Evolutionary conservation across 257 asterid species (phyloP), one percentile per base, ranked within the genome.

Genomic region (Scutellaria baicalensis): DNA sequence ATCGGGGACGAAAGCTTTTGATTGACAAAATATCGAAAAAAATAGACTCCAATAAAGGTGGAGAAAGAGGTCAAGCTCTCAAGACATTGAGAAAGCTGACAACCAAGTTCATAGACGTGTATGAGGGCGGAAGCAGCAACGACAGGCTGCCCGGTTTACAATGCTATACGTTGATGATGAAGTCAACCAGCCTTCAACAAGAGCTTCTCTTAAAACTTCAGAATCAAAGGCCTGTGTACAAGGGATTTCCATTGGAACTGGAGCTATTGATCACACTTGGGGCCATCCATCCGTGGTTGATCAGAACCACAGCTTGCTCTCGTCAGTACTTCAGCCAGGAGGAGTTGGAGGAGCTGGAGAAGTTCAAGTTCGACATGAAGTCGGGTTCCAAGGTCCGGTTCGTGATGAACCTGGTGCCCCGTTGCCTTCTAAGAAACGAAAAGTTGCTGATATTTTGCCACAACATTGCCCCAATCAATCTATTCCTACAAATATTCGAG

Each of bases 221-320:
- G 68, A 70, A 89, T 57, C 92, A 85, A 70, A 79, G 97, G 81
- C 95, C 88, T 0, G 89, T 81, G 1, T 88, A 87, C 87, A 89
- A 86, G 74, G 97, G 97, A 13, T 94, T 94, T 57, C 99, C 97
- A 0, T 74, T 94, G 56, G 99, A 94, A 52, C 54, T 89, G 50
- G 99, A 94, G 86, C 84, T 91, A 31, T 68, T 94, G 27, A 91
- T 94, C 67, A 94, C 99, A 0, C 96, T 94, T 7, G 97, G 93
- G 8, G 99, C 97, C 0, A 94, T 94, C 77, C 99, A 94, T 71
- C 99, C 99, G 1, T 94, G 99, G 99, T 74, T 94, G 80, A 94
- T 94, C 66, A 59, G 85, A 70, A 89, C 97, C 0, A 89, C 99
- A 5, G 80, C 83, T 0, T 89, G 96, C 82, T 85, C 97, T 0